Conservation (phyloP, 495 filamentous ascomycete genomes). For the Diplogelasinospora grovesii region DNA sequence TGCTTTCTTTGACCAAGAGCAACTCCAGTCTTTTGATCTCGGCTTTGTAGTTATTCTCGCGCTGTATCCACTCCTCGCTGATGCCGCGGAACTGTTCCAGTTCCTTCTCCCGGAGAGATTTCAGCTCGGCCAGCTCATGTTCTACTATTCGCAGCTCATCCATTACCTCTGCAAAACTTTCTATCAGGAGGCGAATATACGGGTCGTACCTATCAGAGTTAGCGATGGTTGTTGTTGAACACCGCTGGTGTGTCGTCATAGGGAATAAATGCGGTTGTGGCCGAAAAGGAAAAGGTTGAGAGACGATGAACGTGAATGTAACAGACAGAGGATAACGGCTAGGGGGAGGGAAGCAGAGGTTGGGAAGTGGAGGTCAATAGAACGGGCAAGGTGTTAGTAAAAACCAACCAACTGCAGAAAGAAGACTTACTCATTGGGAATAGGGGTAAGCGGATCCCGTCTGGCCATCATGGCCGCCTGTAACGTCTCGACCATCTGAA, state of each 20-base stretch:
- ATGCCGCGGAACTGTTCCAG: constrained; percentile 31
- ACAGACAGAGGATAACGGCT: background rate
- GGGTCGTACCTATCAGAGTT: constrained; percentile 28
- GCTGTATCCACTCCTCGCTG: constrained; percentile 36
- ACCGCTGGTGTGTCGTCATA: background rate
- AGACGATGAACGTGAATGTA: background rate
- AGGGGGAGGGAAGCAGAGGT: too few species aligned
- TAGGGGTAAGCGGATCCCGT: constrained; percentile 15
- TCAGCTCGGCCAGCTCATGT: constrained; percentile 20
- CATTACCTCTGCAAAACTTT: constrained; percentile 27
- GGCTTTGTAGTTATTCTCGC: constrained; percentile 34
- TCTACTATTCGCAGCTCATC: constrained; percentile 12
- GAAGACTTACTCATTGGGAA: constrained; percentile 22
- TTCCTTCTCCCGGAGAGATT: constrained; percentile 28
- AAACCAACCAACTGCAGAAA: too few species aligned
- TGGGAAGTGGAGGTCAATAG: too few species aligned
- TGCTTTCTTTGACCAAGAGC: constrained; percentile 36
- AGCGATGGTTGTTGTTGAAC: background rate
- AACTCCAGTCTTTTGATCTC: constrained; percentile 47
- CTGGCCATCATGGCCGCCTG: constrained; percentile 30
- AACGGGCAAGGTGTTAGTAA: too few species aligned
- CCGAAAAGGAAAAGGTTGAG: background rate
- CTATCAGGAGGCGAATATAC: constrained; percentile 33
- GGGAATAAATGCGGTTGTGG: background rate
- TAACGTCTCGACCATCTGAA: constrained; percentile 39